phyloP scores from a whole-genome alignment of 2,329 filamentous ascomycete genomes.

The Fusarium dlaminii region DNA sequence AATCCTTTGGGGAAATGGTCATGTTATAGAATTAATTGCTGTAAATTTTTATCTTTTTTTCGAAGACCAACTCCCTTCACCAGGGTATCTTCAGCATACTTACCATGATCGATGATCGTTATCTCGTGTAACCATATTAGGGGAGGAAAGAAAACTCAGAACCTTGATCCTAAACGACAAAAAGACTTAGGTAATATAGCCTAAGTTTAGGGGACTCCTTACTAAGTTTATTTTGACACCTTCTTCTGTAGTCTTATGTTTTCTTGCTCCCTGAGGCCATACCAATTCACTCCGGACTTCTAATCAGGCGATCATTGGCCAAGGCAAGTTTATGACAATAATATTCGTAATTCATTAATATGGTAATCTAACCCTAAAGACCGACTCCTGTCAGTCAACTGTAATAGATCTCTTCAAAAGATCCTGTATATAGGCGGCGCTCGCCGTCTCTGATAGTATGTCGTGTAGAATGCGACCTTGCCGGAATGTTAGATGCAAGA shows the following conservation, averaged over 20 bases:
- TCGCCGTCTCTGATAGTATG: background rate
- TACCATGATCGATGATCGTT: background rate
- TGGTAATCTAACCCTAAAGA: background rate
- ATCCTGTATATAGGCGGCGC: background rate
- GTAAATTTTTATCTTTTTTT: background rate
- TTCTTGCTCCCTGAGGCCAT: no score
- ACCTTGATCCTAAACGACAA: no score
- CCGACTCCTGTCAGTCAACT: background rate
- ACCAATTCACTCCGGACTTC: background rate
- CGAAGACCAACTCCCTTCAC: background rate
- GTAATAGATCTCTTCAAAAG: background rate
- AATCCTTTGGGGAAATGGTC: background rate
- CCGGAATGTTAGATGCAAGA: background rate
- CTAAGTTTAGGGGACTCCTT: no score
- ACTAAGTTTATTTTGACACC: no score
- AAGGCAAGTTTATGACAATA: background rate
- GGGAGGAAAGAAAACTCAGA: no score
- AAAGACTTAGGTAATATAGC: no score
- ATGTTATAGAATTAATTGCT: background rate
- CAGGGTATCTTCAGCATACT: background rate
- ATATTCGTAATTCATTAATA: conserved; percentile 17
- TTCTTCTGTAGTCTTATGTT: no score
- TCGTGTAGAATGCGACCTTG: background rate
- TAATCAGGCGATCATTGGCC: background rate
- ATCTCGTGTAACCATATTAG: background rate